Evolutionary conservation across 1,284 basidiomycete species (phyloP).

Genomic region (Hemileccinum hortonii): DNA sequence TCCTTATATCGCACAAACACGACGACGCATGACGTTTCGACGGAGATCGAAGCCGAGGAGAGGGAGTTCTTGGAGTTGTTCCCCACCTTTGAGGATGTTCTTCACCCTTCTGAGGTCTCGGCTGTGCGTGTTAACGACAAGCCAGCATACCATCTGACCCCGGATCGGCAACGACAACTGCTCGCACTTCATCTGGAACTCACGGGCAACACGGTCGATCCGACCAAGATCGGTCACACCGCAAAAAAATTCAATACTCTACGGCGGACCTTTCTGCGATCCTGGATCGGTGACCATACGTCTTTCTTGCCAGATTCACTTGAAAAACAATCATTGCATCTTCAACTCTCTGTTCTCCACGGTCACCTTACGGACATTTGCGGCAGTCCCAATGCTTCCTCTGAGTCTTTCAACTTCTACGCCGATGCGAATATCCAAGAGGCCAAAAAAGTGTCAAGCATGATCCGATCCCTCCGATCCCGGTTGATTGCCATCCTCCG

Average conservation of each 20-base stretch:
- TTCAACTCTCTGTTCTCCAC: constrained; percentile 30
- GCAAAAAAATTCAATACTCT: constrained; percentile 19
- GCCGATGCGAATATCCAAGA: constrained; percentile 71
- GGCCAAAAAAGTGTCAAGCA: constrained; percentile 55
- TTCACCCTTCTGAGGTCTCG: constrained; percentile 35
- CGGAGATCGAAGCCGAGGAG: constrained; percentile 78
- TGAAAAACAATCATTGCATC: constrained; percentile 26
- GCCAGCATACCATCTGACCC: constrained; percentile 17
- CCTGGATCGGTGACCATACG: constrained; percentile 16
- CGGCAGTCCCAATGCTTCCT: constrained; percentile 4
- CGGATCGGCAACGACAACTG: constrained; percentile 24
- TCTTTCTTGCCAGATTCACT: constrained; percentile 24
- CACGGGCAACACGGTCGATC: constrained; percentile 7
- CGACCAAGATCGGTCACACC: neutral
- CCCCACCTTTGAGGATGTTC: constrained; percentile 75
- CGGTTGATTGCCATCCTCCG: constrained; percentile 61
- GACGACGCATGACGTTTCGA: constrained; percentile 56
- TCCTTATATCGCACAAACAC: constrained; percentile 80
- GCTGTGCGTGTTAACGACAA: constrained; percentile 10
- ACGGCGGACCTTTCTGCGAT: constrained; percentile 23
- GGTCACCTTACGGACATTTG: constrained; percentile 22
- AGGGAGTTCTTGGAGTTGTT: constrained; percentile 82
- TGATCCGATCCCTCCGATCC: constrained; percentile 52
- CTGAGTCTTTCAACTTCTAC: constrained; percentile 73
- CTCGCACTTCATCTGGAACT: constrained; percentile 29